Conservation (phyloP, 2,329 filamentous ascomycete species). For the Fusarium duplospermum region DNA sequence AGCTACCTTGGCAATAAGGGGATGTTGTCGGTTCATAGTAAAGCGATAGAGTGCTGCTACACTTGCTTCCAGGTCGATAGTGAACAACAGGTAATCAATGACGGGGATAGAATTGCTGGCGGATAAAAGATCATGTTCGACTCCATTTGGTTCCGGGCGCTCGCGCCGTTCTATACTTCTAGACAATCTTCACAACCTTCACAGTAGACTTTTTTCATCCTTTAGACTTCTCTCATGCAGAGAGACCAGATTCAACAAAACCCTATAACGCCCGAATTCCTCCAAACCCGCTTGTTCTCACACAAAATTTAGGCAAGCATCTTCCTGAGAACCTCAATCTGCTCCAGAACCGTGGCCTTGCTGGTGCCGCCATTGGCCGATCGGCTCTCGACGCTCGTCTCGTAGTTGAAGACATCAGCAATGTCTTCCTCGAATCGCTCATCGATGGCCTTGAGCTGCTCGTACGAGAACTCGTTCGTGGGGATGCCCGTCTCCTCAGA, state of each 20-base stretch:
- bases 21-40: not conserved
- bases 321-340: conserved; percentile 65
- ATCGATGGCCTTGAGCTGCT: conserved; percentile 77
- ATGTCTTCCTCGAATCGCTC: conserved; percentile 78
- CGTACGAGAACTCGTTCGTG: conserved; percentile 76
- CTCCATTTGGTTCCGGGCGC: not conserved
- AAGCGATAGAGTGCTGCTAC: not conserved
- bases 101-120: not conserved
- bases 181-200: not conserved
- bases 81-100: not conserved
- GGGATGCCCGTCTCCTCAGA: conserved; percentile 61
- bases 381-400: conserved; percentile 84
- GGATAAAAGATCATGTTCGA: not conserved
- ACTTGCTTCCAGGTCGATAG: not conserved
- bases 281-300: not conserved
- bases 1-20: not conserved
- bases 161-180: conserved; percentile 3
- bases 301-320: conserved; percentile 43
- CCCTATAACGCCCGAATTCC: conserved; percentile 3
- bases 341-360: conserved; percentile 72
- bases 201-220: not conserved
- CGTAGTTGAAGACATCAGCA: conserved; percentile 79
- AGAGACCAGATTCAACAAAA: not conserved
- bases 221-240: not conserved
- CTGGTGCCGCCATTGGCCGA: conserved; percentile 83